A percentile compares a stretch with the other conserved stretches of the same genome.
Conservation (phyloP, 2,329 filamentous ascomycete genomes). For the Stenocarpella maydis region DNA sequence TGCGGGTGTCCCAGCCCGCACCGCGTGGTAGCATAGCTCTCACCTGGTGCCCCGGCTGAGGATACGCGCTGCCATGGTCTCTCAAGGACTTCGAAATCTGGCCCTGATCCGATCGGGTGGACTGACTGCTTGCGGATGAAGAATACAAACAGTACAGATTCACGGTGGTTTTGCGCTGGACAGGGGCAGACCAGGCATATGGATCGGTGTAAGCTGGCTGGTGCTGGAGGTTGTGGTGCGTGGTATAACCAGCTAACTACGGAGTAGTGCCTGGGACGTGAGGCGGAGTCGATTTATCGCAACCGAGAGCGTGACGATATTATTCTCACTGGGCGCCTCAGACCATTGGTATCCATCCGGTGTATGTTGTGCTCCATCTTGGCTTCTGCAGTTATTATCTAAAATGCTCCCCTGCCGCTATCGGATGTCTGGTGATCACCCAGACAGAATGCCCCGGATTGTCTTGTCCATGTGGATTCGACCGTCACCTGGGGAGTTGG, state of each 20-base stretch:
- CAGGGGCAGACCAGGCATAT: not conserved
- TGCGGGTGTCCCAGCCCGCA: not conserved
- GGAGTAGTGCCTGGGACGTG: not conserved
- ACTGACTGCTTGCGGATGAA: too few relatives aligned
- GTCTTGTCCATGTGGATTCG: slow-evolving; percentile 18
- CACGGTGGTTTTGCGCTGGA: not conserved
- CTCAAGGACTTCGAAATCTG: not conserved
- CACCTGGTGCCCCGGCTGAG: slow-evolving; percentile 21
- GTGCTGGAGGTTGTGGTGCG: not conserved
- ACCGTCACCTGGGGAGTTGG: slow-evolving; percentile 29
- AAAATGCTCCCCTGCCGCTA: slow-evolving; percentile 10
- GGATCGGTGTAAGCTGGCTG: not conserved
- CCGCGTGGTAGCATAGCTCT: not conserved
- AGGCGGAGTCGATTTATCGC: not conserved
- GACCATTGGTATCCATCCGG: not conserved
- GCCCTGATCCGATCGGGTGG: not conserved
- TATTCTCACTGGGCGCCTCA: slow-evolving; percentile 2
- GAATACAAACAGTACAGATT: not conserved
- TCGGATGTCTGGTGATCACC: slow-evolving; percentile 20
- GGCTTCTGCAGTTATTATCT: not conserved
- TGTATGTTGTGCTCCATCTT: not conserved
- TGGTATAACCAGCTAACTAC: not conserved
- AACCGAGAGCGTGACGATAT: not conserved
- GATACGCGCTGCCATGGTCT: slow-evolving; percentile 4
- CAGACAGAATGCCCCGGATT: slow-evolving; percentile 15